These are phyloP conservation scores for Fusarium vanettenii DNA, from an alignment of 2,329 filamentous ascomycete species.

Conservation along the genomic window DNA sequence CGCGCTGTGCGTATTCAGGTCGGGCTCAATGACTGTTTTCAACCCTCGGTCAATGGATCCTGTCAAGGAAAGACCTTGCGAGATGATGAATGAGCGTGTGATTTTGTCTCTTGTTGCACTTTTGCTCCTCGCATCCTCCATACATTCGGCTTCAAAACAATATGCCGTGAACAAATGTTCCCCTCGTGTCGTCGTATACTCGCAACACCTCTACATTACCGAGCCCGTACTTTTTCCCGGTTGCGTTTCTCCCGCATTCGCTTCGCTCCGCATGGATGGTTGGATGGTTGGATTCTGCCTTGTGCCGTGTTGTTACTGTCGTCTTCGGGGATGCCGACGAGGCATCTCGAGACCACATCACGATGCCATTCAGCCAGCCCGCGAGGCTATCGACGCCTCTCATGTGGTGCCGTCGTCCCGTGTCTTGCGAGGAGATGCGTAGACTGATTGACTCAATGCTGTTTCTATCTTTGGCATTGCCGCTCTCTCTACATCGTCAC, in stretches of 20 bases:
- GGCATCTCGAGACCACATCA: conserved; percentile 12
- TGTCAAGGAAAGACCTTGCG: not conserved
- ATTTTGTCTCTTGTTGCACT: not conserved
- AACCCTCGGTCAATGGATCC: not conserved
- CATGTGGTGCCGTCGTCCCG: conserved; percentile 2
- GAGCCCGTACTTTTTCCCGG: not conserved
- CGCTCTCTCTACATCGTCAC: too few relatives aligned
- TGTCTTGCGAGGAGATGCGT: not conserved
- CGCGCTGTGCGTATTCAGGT: not conserved
- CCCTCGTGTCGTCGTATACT: not conserved
- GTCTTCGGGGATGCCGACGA: conserved; percentile 16
- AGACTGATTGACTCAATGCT: not conserved
- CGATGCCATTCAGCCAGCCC: not conserved
- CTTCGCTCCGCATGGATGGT: not conserved
- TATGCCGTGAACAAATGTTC: not conserved
- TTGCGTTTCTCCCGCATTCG: not conserved
- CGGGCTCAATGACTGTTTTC: not conserved
- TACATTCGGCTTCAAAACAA: not conserved
- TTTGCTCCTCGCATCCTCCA: not conserved
- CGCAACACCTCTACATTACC: not conserved
- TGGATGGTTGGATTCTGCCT: not conserved
- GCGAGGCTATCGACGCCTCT: conserved; percentile 18
- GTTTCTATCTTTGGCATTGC: conserved; percentile 31
- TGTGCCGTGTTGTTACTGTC: not conserved
- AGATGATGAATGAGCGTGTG: not conserved